Evolutionary conservation across 163 green algal genomes (phyloP), one percentile per base, ranked within the genome.

Genomic region (Chlamydomonas reinhardtii): DNA sequence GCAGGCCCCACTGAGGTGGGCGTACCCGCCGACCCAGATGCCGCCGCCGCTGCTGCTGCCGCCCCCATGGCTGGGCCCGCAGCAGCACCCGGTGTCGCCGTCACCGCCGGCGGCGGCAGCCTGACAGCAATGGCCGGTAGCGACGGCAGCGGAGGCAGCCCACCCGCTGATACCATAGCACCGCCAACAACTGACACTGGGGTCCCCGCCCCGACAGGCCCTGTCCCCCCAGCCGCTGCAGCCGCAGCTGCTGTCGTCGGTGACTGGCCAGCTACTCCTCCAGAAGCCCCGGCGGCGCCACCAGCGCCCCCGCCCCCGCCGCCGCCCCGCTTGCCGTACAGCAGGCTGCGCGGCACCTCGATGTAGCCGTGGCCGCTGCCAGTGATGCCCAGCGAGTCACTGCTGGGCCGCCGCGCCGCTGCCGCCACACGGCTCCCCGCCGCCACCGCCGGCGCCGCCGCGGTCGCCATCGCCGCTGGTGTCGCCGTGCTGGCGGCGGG

Each of bases 251-350:
- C 19, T 25, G 62, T 29, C 0, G 79, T 85, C 11, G 79, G 79
- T 15, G 68, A 85, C 79, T 85, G 79, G 48, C 68, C 79, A 11
- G 68, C 27, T 39, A 48, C 11, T 14, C 48, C 48, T 9, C 48
- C 48, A 56, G 48, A 5, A 48, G 39, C 39, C 39, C 5, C 14
- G 48, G 48, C 48, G 48, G 48, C 48, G 48, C 48, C 48, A 2
- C 12, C 14, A 19, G 11, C 48, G 48, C 48, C 48, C 11, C 48
- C 48, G 48, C 48, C 48, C 17, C 48, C 48, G 48, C 48, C 48
- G 48, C 48, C 48, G 48, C 68, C 68, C 3, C 80, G 69, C 70
- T 86, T 86, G 70, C 80, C 69, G 80, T 86, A 86, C 56, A 86
- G 35, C 25, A 86, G 59, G 70, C 80, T 86, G 35, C 80, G 19